These are phyloP conservation scores for Aspergillus ruber DNA, from an alignment of 2,329 filamentous ascomycete genomes.

Conservation along the genomic window DNA sequence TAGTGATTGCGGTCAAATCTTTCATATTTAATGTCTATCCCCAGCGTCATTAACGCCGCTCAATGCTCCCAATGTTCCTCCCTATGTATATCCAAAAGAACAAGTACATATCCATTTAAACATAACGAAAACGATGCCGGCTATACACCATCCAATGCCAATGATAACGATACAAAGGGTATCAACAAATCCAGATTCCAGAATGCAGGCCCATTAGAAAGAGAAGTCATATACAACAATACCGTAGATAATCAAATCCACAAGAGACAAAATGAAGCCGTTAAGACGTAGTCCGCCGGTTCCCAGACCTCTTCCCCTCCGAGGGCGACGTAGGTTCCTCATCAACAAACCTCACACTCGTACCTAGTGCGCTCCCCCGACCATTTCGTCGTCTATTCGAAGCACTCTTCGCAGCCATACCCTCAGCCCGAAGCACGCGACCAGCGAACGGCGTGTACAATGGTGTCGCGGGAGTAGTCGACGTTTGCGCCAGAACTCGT, in stretches of 20 bases:
- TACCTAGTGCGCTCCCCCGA: conserved; percentile 23
- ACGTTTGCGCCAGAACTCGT: conserved; percentile 32
- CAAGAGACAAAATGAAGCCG: background rate
- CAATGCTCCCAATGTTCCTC: background rate
- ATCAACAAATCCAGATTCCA: background rate
- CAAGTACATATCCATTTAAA: background rate
- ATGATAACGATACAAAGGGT: conserved; percentile 2
- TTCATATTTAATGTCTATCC: too few species aligned
- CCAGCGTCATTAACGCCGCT: too few species aligned
- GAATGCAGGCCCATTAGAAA: background rate
- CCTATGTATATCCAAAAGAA: background rate
- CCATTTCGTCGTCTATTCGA: conserved; percentile 19
- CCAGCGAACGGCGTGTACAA: conserved; percentile 39
- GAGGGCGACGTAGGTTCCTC: conserved; percentile 37
- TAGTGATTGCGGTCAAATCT: too few species aligned
- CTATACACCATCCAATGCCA: background rate
- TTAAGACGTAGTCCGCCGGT: conserved; percentile 15
- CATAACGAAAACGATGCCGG: background rate
- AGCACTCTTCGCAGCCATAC: conserved; percentile 12
- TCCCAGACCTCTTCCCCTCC: conserved; percentile 31
- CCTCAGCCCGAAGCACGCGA: conserved; percentile 27
- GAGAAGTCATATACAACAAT: background rate
- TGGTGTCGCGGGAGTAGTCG: conserved; percentile 41
- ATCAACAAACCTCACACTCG: conserved; percentile 37
- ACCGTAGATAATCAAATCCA: background rate